phyloP scores from a whole-genome alignment of 1,139 yeast species.

The Nakaseomyces uthaithaninus region DNA sequence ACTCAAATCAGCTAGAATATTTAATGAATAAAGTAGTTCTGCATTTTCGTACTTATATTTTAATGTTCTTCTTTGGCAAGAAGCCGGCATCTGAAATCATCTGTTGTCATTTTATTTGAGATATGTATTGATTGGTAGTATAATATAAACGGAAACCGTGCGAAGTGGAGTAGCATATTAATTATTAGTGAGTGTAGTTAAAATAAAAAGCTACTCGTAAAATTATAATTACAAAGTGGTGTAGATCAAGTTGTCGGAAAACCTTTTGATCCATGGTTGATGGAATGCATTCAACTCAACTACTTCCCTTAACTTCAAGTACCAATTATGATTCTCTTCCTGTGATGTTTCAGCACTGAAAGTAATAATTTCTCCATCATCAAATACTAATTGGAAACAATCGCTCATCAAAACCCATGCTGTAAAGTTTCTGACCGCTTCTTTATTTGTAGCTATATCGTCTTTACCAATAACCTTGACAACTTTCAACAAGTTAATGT shows the following conservation, averaged over 20 bases:
- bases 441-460: conserved; percentile 21
- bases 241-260: conserved; percentile 8
- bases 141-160: too few species aligned
- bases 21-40: too few species aligned
- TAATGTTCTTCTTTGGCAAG: too few species aligned
- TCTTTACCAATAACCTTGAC: conserved; percentile 48
- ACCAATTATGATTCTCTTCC: conserved; percentile 52
- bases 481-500: conserved; percentile 55
- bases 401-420: conserved; percentile 56
- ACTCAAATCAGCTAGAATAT: too few species aligned
- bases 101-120: too few species aligned
- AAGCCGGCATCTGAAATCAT: too few species aligned
- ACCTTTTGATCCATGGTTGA: conserved; percentile 62
- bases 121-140: too few species aligned
- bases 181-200: background rate
- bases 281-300: conserved; percentile 44
- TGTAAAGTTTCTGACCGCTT: conserved; percentile 45
- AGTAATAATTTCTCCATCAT: conserved; percentile 61
- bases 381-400: conserved; percentile 55
- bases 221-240: background rate
- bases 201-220: too few species aligned
- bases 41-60: too few species aligned
- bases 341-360: conserved; percentile 55
- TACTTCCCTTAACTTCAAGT: conserved; percentile 43
- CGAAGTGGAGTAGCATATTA: too few species aligned